Base-by-base conservation (phyloP, 2,329 filamentous ascomycete genomes). In the Talaromyces sp. region DNA sequence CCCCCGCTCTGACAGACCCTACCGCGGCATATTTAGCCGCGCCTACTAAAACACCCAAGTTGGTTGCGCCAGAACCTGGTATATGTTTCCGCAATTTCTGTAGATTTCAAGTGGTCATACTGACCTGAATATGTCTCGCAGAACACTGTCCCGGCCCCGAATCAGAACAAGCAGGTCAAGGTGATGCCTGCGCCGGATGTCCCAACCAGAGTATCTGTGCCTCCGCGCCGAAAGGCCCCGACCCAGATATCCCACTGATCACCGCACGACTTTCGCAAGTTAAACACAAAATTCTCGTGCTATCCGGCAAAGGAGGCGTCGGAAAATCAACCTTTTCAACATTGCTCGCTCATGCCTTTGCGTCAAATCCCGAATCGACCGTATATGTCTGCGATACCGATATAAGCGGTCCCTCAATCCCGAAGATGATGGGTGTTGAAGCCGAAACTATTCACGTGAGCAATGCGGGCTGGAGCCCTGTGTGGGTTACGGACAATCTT, bases 351-450 rank as follows among this genome's bases (percentile, higher is more conserved):
- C 92, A 97, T 75, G 93, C 91, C 1, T 96, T 99, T 72, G 92
- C 95, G 1, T 86, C 87, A 14, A 92, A 96, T 76, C 87, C 89
- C 0, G 87, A 89, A 54, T 89, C 83, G 64, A 92, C 87, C 1
- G 91, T 99, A 33, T 95, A 94, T 22, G 89, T 99, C 71, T 97
- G 98, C 92, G 95, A 99, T 78, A 96, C 95, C 7, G 95, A 99
- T 77, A 97, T 99, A 68, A 97, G 93, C 79, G 95, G 95, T 0
- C 95, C 95, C 0, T 92, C 88, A 68, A 97, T 99, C 72, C 95
- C 95, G 22, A 97, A 97, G 81, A 98, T 99, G 94, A 93, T 99
- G 89, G 95, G 95, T 39, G 94, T 97, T 0, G 93, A 97, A 78
- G 82, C 87, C 31, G 94, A 99, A 80, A 96, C 91, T 1, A 95